phyloP scores from a whole-genome alignment of 257 asterid species.

The Przewalskia tangutica region DNA sequence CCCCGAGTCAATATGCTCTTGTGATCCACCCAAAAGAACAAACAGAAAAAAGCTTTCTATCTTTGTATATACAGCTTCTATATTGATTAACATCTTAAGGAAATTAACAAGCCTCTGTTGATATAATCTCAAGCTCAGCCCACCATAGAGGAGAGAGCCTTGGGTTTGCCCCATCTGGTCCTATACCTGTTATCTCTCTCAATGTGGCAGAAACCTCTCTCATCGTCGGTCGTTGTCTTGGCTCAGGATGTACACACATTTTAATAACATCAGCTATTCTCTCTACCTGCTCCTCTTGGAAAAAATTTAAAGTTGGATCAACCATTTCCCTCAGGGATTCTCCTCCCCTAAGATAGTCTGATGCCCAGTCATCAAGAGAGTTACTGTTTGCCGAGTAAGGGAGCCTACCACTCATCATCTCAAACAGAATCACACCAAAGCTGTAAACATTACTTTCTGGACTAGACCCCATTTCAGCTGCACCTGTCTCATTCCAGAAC shows the following conservation, averaged over 20 bases:
- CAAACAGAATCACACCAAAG: slow-evolving; percentile 60
- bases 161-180: slow-evolving; percentile 61
- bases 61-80: slow-evolving; percentile 8
- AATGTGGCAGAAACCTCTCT: slow-evolving; percentile 35
- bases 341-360: slow-evolving; percentile 42
- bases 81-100: neutral
- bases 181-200: slow-evolving; percentile 62
- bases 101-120: slow-evolving; percentile 20
- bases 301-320: slow-evolving; percentile 55
- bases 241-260: slow-evolving; percentile 39
- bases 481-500: slow-evolving; percentile 25
- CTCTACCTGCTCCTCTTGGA: slow-evolving; percentile 34
- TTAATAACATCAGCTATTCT: slow-evolving; percentile 41
- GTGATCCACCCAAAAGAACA: slow-evolving; percentile 2
- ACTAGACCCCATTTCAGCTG: slow-evolving; percentile 21
- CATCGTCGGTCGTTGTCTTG: slow-evolving; percentile 41
- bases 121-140: slow-evolving; percentile 81
- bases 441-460: slow-evolving; percentile 49
- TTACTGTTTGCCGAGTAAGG: slow-evolving; percentile 46
- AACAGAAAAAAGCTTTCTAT: neutral
- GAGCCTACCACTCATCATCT: slow-evolving; percentile 66
- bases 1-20: neutral
- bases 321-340: slow-evolving; percentile 28
- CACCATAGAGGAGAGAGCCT: slow-evolving; percentile 75
- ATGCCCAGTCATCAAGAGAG: slow-evolving; percentile 51